Evolutionary conservation across 2,329 filamentous ascomycete genomes (phyloP).

Genomic region (Metarhizium album): DNA sequence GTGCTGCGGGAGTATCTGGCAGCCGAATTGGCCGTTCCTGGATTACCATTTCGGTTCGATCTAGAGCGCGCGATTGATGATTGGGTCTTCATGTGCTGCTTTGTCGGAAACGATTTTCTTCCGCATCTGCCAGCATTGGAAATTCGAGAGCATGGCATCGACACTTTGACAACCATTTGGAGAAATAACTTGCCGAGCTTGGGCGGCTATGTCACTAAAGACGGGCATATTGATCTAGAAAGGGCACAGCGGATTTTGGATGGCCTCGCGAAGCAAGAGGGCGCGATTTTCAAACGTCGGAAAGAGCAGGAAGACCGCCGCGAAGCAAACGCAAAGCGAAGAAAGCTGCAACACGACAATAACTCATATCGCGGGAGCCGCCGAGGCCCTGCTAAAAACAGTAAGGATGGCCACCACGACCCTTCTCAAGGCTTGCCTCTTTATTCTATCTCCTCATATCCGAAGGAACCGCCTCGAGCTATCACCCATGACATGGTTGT

Average conservation of each 20-base stretch:
- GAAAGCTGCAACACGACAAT: constrained; percentile 57
- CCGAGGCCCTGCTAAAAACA: constrained; percentile 6
- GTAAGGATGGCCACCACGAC: constrained; percentile 24
- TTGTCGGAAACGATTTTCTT: constrained; percentile 96
- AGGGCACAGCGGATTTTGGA: constrained; percentile 80
- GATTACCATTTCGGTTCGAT: constrained; percentile 80
- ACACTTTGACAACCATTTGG: constrained; percentile 95
- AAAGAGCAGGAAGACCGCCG: constrained; percentile 77
- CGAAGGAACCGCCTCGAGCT: constrained; percentile 40
- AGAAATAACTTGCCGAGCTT: constrained; percentile 81
- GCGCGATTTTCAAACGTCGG: constrained; percentile 81
- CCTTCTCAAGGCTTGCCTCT: constrained; percentile 21
- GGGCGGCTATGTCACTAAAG: constrained; percentile 93
- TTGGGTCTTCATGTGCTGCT: constrained; percentile 99
- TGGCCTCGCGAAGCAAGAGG: constrained; percentile 85
- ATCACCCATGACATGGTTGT: constrained; percentile 85
- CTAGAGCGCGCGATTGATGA: constrained; percentile 91
- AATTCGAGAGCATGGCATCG: constrained; percentile 94
- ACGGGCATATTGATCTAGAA: constrained; percentile 80
- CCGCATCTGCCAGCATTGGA: constrained; percentile 95
- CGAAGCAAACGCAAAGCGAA: constrained; percentile 67
- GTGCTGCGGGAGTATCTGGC: constrained; percentile 87
- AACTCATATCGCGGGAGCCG: constrained; percentile 13
- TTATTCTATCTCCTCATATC: constrained; percentile 35
- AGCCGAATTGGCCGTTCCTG: constrained; percentile 74